Base-by-base conservation (phyloP, 1,284 basidiomycete genomes). In the Hemileia vastatrix region DNA sequence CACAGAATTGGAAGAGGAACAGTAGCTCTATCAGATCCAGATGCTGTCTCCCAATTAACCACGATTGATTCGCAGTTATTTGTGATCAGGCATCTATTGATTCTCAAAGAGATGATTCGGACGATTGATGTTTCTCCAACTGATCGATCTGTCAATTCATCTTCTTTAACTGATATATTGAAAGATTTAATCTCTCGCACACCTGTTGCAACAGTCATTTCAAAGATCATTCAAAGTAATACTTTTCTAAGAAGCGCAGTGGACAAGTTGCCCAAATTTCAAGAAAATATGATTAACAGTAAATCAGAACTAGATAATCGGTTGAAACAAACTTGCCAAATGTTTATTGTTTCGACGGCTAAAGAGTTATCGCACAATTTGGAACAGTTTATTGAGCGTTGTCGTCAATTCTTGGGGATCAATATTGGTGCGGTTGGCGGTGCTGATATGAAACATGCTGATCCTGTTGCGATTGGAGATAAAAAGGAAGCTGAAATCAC, bases 51-150 rank as follows among this genome's bases (percentile, higher is more conserved):
- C n/a, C 44, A 53, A 13, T 15, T 68, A 63, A 57, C 50, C n/a
- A 23, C 71, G 4, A 77, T 87, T 6, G 90, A 94, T 68, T 85
- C 83, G 0, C 81, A 85, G 32, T 78, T 95, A 13, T 95, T 95
- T 79, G 82, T 92, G 45, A 84, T 91, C 18, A 82, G 90, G 51
- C 91, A 96, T 77, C 76, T 94, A n/a, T 77, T 95, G 56, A 86
- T 94, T 44, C 76, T 95, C 65, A 95, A 94, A 75, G 91, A 96
- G 77, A 85, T 94, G 72, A 82, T 86, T 4, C 81, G 84, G 40
- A 85, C 83, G 64, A 77, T 94, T 57, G 88, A 90, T 66, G 77
- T 88, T 43, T 82, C 77, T 1, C 71, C 76, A 9, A 71, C 75
- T 19, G 75, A 76, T 23, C 66, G 77, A 13, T 72, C 74, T 6